A percentile compares a stretch with the other conserved stretches of the same genome.
phyloP scores from a whole-genome alignment of 1,139 yeast genomes.

The Suhomyces panamericanus region DNA sequence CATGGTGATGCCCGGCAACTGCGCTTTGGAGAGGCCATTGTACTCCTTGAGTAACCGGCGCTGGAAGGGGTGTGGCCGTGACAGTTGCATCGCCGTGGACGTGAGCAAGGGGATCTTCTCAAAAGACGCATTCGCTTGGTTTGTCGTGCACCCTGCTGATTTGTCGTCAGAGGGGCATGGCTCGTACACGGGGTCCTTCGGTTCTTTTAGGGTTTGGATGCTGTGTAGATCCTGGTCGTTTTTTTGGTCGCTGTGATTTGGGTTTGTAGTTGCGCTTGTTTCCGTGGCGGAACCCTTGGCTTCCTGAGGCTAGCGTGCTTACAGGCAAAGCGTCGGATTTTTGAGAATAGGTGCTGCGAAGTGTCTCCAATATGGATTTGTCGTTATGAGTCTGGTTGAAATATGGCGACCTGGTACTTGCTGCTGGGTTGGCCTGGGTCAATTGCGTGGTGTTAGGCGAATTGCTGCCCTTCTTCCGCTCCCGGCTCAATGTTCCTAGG shows the following conservation, averaged over 20 bases:
- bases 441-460: conserved; percentile 9
- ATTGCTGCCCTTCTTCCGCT: conserved; percentile 22
- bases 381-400: conserved; percentile 15
- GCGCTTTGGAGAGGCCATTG: conserved; percentile 22
- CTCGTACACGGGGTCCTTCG: conserved; percentile 6
- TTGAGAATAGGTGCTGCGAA: conserved; percentile 12
- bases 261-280: conserved; percentile 6
- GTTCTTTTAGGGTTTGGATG: background rate
- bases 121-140: too few relatives aligned
- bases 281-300: conserved; percentile 4
- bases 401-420: conserved; percentile 12
- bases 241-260: conserved; percentile 5
- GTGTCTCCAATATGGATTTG: conserved; percentile 12
- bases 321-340: conserved; percentile 10
- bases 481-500: conserved; percentile 39
- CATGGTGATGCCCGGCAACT: conserved; percentile 32
- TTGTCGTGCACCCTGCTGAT: background rate
- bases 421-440: background rate
- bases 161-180: conserved; percentile 12
- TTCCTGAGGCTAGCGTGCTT: conserved; percentile 6
- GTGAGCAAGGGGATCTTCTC: too few relatives aligned
- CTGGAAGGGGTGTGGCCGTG: conserved; percentile 28
- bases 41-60: conserved; percentile 47
- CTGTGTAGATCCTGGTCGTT: conserved; percentile 3
- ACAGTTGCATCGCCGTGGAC: background rate